phyloP scores from a whole-genome alignment of 768 basidiomycete species.

The Saitozyma podzolica region DNA sequence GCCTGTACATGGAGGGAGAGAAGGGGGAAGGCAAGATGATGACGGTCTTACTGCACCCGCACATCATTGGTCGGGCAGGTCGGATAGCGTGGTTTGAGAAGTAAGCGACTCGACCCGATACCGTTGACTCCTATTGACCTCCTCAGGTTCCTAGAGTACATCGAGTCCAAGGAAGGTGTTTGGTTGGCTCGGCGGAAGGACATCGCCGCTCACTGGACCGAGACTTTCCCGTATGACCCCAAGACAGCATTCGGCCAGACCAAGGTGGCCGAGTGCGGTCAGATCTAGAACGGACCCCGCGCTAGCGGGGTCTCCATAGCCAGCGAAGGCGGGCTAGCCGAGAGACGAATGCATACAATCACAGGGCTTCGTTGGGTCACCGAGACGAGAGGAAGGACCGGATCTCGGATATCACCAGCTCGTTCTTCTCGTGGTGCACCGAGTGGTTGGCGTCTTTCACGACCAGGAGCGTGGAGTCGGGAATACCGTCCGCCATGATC shows the following conservation, averaged over 20 bases:
- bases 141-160: constrained; percentile 26
- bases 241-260: constrained; percentile 28
- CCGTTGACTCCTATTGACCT: background rate
- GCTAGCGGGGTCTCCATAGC: background rate
- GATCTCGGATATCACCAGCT: constrained; percentile 20
- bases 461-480: constrained; percentile 15
- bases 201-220: constrained; percentile 27
- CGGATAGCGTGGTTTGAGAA: constrained; percentile 21
- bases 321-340: background rate
- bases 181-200: constrained; percentile 25
- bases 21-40: constrained; percentile 29
- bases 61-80: constrained; percentile 27
- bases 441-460: constrained; percentile 27
- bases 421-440: constrained; percentile 28
- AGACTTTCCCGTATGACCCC: constrained; percentile 23
- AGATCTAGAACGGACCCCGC: constrained; percentile 9
- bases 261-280: constrained; percentile 12
- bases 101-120: constrained; percentile 4
- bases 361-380: no score
- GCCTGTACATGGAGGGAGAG: constrained; percentile 27
- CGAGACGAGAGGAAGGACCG: constrained; percentile 8
- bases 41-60: constrained; percentile 38
- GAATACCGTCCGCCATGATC: constrained; percentile 19
- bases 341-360: no score
- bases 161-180: constrained; percentile 14